Evolutionary conservation across 2,329 filamentous ascomycete genomes (phyloP), one percentile per base, ranked within the genome.

Genomic region (Botrytis elliptica): DNA sequence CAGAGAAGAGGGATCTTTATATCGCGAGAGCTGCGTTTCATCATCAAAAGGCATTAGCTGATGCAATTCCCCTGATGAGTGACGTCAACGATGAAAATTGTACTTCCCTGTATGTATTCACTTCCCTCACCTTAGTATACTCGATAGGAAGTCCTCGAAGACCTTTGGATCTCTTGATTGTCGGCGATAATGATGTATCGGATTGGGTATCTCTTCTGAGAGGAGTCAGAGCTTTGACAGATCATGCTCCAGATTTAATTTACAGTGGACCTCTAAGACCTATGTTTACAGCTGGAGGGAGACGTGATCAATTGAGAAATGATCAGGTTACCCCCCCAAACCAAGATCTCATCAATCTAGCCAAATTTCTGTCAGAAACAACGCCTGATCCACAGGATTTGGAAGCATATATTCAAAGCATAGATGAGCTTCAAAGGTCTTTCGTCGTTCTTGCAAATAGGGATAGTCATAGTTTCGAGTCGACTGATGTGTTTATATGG

Each of bases 401-500:
- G 14, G 69, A 69, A 3, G 78, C 80, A 1, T 84, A 83, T 76
- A 71, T 76, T 1, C 72, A 76, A 5, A 81, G 82, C 1, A 78
- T 84, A 12, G 76, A 81, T 33, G 80, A 82, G 60, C 78, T 85
- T 10, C 80, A 82, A 33, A 79, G 78, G 64, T 79, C 80, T 1
- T 81, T 83, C 68, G 76, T 77, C 0, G 76, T 79, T 25, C 74
- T 80, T 46, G 77, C 76, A 29, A 75, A 72, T 8, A 33, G 71
- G 63, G 60, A 72, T 67, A 75, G 73, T 62, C 25, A 72, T 44
- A 55, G 74, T 49, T 77, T 81, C 20, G 84, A 85, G 67, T 77
- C 81, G 36, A 78, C 80, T 3, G 84, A 85, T 72, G 78, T 83
- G 2, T 84, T 85, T 71, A 77, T 83, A 8, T 85, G 83, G 83